phyloP scores from a whole-genome alignment of 441 rosid species.

The Populus hybrid region DNA sequence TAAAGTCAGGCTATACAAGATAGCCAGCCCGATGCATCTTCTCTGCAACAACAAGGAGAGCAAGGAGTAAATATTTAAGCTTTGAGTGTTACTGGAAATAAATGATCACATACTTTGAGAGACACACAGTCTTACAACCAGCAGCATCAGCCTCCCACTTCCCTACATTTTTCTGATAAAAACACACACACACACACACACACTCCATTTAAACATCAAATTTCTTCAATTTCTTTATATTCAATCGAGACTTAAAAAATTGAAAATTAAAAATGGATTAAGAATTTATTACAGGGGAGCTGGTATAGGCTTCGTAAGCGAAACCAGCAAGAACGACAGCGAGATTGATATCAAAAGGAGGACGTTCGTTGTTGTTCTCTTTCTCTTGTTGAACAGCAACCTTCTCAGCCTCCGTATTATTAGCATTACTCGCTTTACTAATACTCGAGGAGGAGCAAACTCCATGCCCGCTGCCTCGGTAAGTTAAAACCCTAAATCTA shows the following conservation, averaged over 20 bases:
- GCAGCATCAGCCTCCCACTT: slow-evolving; percentile 79
- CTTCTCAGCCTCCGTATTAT: slow-evolving; percentile 29
- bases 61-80: not conserved
- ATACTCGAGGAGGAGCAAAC: slow-evolving; percentile 28
- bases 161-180: slow-evolving; percentile 56
- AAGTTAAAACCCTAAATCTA: slow-evolving; percentile 20
- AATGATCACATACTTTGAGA: slow-evolving; percentile 72
- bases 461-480: slow-evolving; percentile 15
- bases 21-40: not conserved
- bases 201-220: not conserved
- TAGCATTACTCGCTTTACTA: slow-evolving; percentile 23
- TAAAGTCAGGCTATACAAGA: not conserved
- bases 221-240: not conserved
- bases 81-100: not conserved
- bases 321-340: slow-evolving; percentile 95
- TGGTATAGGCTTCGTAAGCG: slow-evolving; percentile 81
- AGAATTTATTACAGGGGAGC: slow-evolving; percentile 49
- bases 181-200: slow-evolving; percentile 9
- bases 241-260: not conserved
- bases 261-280: not conserved
- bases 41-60: not conserved
- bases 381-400: slow-evolving; percentile 13
- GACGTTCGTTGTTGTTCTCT: slow-evolving; percentile 40
- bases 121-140: slow-evolving; percentile 75
- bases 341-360: slow-evolving; percentile 83